Evolutionary conservation across 352 stramenopile genomes (phyloP).

Genomic region (Globisporangium parvum): DNA sequence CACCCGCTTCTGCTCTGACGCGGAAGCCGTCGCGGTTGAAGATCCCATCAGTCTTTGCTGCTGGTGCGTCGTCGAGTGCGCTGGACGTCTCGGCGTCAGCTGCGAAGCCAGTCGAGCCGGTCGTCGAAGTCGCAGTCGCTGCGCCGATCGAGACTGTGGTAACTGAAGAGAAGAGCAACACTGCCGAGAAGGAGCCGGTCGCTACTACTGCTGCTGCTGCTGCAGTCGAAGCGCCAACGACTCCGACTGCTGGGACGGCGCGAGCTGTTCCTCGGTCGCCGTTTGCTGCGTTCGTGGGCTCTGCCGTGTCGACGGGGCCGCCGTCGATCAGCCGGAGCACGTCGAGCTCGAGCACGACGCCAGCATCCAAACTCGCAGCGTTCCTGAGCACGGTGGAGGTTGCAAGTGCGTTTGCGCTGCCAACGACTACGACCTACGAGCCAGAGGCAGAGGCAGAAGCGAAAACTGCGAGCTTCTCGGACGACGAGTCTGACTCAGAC

Average conservation of each 20-base stretch:
- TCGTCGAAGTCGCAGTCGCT: not conserved
- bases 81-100: not conserved
- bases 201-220: not conserved
- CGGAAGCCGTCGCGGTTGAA: constrained; percentile 23
- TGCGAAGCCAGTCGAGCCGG: not conserved
- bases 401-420: constrained; percentile 4
- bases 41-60: constrained; percentile 24
- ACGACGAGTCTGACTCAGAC: not conserved
- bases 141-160: not conserved
- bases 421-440: constrained; percentile 7
- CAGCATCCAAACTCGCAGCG: constrained; percentile 43
- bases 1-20: constrained; percentile 5
- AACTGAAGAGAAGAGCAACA: not conserved
- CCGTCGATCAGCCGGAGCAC: constrained; percentile 5
- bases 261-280: not conserved
- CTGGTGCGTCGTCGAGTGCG: not conserved
- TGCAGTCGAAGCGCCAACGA: not conserved
- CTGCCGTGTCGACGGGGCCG: not conserved
- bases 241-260: not conserved
- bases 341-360: constrained; percentile 2
- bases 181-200: not conserved
- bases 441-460: not conserved
- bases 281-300: not conserved
- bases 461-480: not conserved
- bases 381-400: constrained; percentile 62